Percentiles rank a stretch among this genome's conserved stretches.
These are phyloP conservation scores for Sisymbrium altissimum DNA, from an alignment of 345 rosid species.

Conservation along the genomic window DNA sequence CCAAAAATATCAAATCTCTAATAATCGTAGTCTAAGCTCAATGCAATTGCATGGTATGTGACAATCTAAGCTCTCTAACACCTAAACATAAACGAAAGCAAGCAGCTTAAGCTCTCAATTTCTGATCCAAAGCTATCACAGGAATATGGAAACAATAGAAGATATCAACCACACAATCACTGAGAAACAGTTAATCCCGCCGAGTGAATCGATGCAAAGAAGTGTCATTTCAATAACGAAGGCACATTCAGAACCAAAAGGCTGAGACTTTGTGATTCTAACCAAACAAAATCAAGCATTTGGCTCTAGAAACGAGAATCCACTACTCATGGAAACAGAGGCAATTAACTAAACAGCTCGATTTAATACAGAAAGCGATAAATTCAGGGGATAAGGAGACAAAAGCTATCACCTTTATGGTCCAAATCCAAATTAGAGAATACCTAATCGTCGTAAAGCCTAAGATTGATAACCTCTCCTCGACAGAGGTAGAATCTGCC, in stretches of 20 bases:
- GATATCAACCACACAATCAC: not conserved
- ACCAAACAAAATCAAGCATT: slow-evolving; percentile 7
- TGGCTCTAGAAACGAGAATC: not conserved
- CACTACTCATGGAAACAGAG: not conserved
- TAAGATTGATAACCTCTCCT: slow-evolving; percentile 1
- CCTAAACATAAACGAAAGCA: slow-evolving; percentile 6
- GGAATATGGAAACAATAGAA: not conserved
- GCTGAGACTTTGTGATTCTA: not conserved
- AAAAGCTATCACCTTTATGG: slow-evolving; percentile 14
- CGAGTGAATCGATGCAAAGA: not conserved
- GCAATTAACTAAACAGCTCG: not conserved
- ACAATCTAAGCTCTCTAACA: not conserved
- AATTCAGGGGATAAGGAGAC: not conserved
- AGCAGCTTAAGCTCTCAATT: not conserved
- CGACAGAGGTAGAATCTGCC: slow-evolving; percentile 4
- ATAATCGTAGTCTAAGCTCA: no score
- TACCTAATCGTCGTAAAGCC: slow-evolving; percentile 5
- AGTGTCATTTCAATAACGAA: not conserved
- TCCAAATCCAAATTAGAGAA: not conserved
- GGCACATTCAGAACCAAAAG: not conserved
- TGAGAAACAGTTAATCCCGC: not conserved
- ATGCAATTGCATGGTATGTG: no score
- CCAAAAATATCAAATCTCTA: not conserved
- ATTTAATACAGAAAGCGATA: not conserved
- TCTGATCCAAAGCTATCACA: not conserved